Percentiles rank a stretch among this genome's conserved stretches.
Evolutionary conservation across 108 stramenopile genomes (phyloP).

Genomic region (Nannochloropsis gaditana): DNA sequence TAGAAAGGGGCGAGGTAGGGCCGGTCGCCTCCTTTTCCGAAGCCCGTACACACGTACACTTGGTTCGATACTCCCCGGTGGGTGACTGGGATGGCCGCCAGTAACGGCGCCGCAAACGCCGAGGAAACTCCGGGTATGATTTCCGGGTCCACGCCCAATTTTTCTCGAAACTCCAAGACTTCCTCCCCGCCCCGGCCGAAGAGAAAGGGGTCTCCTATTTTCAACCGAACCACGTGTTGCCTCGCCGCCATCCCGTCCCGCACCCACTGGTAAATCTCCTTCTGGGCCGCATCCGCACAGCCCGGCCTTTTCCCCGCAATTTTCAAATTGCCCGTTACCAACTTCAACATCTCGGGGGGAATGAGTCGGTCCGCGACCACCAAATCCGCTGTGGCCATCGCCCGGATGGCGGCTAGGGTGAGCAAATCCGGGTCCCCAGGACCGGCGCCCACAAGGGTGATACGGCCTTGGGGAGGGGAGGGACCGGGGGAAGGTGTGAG

Average conservation of each 20-base stretch:
- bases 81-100: slow-evolving; percentile 88
- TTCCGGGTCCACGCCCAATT: not conserved
- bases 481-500: not conserved
- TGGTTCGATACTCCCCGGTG: slow-evolving; percentile 91
- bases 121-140: slow-evolving; percentile 62
- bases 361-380: slow-evolving; percentile 87
- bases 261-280: slow-evolving; percentile 84
- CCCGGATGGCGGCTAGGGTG: slow-evolving; percentile 71
- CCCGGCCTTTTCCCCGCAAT: slow-evolving; percentile 85
- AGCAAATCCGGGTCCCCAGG: slow-evolving; percentile 90
- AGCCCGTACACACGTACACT: slow-evolving; percentile 35
- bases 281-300: slow-evolving; percentile 84
- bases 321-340: slow-evolving; percentile 67
- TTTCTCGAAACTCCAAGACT: slow-evolving; percentile 57
- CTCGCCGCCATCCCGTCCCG: slow-evolving; percentile 68
- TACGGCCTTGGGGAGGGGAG: not conserved
- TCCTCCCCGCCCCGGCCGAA: slow-evolving; percentile 97
- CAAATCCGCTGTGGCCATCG: slow-evolving; percentile 62
- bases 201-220: slow-evolving; percentile 97
- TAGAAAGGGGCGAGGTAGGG: slow-evolving; percentile 55
- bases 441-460: slow-evolving; percentile 77
- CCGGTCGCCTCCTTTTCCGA: not conserved
- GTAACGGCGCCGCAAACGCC: slow-evolving; percentile 85
- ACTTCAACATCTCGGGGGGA: slow-evolving; percentile 64
- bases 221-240: slow-evolving; percentile 85